Conservation (phyloP, 2,329 filamentous ascomycete genomes). For the Aspergillus proliferans region DNA sequence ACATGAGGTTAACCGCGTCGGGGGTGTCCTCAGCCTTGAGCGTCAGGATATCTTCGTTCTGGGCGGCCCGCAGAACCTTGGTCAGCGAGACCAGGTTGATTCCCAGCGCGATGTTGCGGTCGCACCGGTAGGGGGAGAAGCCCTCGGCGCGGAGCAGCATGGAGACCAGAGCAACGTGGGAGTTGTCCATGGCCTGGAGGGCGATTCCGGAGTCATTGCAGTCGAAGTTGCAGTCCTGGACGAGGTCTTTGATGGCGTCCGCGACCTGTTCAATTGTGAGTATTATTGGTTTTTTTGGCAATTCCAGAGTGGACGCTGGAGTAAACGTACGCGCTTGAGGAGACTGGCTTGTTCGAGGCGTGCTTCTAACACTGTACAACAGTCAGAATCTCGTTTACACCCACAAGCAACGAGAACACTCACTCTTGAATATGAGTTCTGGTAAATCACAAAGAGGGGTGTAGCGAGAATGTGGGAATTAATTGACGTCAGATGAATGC, state of each 20-base stretch:
- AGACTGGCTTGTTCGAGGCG: constrained; percentile 88
- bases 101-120: constrained; percentile 96
- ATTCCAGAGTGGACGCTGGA: background rate
- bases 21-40: constrained; percentile 96
- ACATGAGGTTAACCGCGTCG: constrained; percentile 89
- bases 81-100: constrained; percentile 95
- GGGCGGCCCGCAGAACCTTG: constrained; percentile 91
- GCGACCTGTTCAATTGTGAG: constrained; percentile 60
- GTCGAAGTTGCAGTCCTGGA: constrained; percentile 99
- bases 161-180: constrained; percentile 94
- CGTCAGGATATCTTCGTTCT: constrained; percentile 90
- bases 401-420: constrained; percentile 9
- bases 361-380: constrained; percentile 77
- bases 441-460: background rate
- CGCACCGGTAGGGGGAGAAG: constrained; percentile 93
- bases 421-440: constrained; percentile 21
- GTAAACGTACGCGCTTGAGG: constrained; percentile 75
- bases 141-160: constrained; percentile 97
- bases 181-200: constrained; percentile 99
- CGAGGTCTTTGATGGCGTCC: constrained; percentile 97
- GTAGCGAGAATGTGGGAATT: background rate
- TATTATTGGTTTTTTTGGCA: background rate
- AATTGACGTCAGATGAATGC: background rate
- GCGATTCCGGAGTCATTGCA: constrained; percentile 99
- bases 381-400: constrained; percentile 8